These are phyloP conservation scores for Trichosporon faecale DNA, from an alignment of 1,284 basidiomycete genomes.

Conservation along the genomic window DNA sequence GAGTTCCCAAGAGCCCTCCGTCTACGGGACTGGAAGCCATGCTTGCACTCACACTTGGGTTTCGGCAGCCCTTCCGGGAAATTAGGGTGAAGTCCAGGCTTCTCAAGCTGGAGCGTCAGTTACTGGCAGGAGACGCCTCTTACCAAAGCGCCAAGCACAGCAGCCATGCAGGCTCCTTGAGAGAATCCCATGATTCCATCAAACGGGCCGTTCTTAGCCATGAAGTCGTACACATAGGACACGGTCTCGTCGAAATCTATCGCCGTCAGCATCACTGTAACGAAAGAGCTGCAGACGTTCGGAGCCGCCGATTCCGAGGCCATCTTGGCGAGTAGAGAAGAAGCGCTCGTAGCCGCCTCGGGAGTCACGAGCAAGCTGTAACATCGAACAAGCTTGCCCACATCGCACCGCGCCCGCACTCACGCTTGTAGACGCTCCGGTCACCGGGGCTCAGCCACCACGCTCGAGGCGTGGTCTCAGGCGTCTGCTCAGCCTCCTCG, in stretches of 20 bases:
- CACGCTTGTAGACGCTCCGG: conserved; percentile 51
- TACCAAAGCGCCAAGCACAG: conserved; percentile 69
- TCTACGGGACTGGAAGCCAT: no score
- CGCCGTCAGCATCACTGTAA: conserved; percentile 11
- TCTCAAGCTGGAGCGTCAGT: conserved; percentile 54
- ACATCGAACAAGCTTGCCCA: background rate
- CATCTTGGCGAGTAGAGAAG: background rate
- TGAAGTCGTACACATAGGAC: conserved; percentile 52
- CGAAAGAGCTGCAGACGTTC: background rate
- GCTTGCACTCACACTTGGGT: conserved; percentile 59
- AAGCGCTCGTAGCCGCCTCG: background rate
- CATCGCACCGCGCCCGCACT: conserved; percentile 19
- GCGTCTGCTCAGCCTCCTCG: conserved; percentile 56
- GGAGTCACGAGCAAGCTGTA: background rate
- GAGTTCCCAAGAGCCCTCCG: no score
- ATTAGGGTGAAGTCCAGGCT: conserved; percentile 60
- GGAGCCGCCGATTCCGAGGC: background rate
- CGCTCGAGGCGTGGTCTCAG: conserved; percentile 66
- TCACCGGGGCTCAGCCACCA: conserved; percentile 69
- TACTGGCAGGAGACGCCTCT: background rate
- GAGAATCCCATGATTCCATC: conserved; percentile 78
- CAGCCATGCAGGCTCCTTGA: conserved; percentile 78
- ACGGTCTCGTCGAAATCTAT: conserved; percentile 63
- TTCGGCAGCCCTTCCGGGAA: conserved; percentile 62
- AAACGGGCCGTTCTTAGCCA: conserved; percentile 53